Conservation (phyloP, 1,284 basidiomycete genomes). For the Puccinia novopanici region DNA sequence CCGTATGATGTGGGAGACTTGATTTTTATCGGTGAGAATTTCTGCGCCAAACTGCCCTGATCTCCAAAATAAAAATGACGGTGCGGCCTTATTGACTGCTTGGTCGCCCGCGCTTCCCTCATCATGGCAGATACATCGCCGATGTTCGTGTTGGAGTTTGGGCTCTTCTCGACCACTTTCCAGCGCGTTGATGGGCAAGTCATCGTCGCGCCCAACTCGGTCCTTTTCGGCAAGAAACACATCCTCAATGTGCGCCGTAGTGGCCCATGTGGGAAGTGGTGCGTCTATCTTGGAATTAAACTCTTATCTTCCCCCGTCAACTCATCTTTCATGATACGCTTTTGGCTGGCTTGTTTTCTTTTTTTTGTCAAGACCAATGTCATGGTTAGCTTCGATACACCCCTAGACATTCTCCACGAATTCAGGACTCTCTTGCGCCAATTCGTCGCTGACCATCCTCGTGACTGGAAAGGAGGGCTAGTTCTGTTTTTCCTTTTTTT, state of each 20-base stretch:
- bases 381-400: constrained; percentile 58
- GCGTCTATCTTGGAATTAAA: constrained; percentile 61
- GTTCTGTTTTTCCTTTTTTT: neutral
- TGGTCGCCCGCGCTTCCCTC: constrained; percentile 65
- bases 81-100: neutral
- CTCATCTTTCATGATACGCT: constrained; percentile 1
- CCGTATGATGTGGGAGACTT: constrained; percentile 59
- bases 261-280: constrained; percentile 73
- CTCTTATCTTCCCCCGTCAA: neutral
- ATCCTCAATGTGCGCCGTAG: constrained; percentile 65
- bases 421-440: constrained; percentile 66
- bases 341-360: neutral
- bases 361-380: constrained; percentile 49
- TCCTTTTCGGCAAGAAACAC: constrained; percentile 72
- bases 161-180: constrained; percentile 78
- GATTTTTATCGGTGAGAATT: constrained; percentile 56
- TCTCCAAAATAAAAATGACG: neutral
- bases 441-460: constrained; percentile 69
- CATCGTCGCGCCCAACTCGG: constrained; percentile 75
- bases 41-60: neutral
- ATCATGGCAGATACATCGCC: constrained; percentile 71
- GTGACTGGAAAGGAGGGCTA: constrained; percentile 68
- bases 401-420: constrained; percentile 65
- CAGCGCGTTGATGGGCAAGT: constrained; percentile 74
- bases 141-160: constrained; percentile 73